Base-by-base conservation (phyloP, 306 rosid species). In the Ochetophila trinervis region DNA sequence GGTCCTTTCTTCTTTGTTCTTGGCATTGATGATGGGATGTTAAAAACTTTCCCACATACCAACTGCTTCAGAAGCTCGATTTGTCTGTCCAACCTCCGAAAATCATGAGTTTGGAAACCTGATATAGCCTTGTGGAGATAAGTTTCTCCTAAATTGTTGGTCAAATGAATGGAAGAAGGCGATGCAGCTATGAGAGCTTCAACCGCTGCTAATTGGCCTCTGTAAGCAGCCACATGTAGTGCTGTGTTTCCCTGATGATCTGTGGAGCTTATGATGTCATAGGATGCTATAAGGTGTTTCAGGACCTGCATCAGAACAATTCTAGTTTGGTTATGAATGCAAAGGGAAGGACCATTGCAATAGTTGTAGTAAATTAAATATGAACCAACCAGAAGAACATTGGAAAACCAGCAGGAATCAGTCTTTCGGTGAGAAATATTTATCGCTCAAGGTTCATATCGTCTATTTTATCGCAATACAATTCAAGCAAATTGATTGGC, bases 51-150 rank as follows among this genome's bases (percentile, higher is more conserved):
- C 60, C 85, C 76, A 48, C 83, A 63, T 0, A 87, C 80, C 71
- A 93, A 66, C 18, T 88, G 74, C 73, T 83, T 83, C 55, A 93
- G 69, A 47, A 93, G 99, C 45, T 82, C 85, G n/a, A 93, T 84
- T 36, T 90, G 99, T n/a, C 86, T 59, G 85, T 93, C 99, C 42
- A 87, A 57, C 73, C 97, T 84, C 53, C 82, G 85, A 63, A 93
- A 93, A 0, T 88, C 90, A 12, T 80, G 80, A 17, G 86, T 79
- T 68, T 86, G 96, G 60, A 89, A 93, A 55, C 97, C 99, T 36
- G 99, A 81, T 30, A 93, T 86, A 15, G 93, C 96, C 78, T 86
- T 89, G 49, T 93, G 99, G 64, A 93, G 86, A 75, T 86, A 93
- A 15, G 94, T 93, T 77, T 90, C 99, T 54, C 99, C 99, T 1